Base-by-base conservation (phyloP, 805 yeast species). In the Candida tibetensis region DNA sequence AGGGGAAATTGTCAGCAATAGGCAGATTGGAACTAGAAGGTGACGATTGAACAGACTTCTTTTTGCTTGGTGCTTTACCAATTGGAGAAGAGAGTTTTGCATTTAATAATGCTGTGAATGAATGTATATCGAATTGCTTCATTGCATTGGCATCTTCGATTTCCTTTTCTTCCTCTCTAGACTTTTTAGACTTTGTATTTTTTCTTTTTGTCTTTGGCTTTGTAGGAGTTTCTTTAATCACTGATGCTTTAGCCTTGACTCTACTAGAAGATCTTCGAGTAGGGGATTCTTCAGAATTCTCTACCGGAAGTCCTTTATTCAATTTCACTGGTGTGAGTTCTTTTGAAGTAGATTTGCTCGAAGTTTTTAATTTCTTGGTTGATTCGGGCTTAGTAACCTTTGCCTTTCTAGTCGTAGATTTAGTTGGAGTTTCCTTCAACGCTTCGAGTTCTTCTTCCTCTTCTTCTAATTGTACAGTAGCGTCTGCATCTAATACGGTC, bases 61-160 rank as follows among this genome's bases (percentile, higher is more conserved):
- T 38, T 23, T 32, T 34, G 28, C 30, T 39, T 10, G 35, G 13
- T 25, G 29, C 43, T 14, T 38, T 41, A 10, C 33, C 12, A 17
- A 48, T 33, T 4, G 47, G 13, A 7, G 35, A 28, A 1, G 52
- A 31, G 6, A 56, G 44, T 33, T 52, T 55, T 4, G 54, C 53
- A 29, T 46, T 55, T 15, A 57, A 37, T 42, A 55, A 34, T 1
- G 60, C 60, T 1, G 62, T 56, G 34, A 56, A 57, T 3, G 58
- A 49, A 42, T 57, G 60, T 18, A 57, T 53, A 36, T 57, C 61
- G 40, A 55, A 52, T 39, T 28, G 21, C 27, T 16, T 16, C 7
- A 6, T 6, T 5, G 30, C n/a, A 5, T n/a, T 4, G 17, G 18
- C 8, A 18, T 18, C 17, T 17, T 17, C 26, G 23, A n/a, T 8